Conservation (phyloP, 768 basidiomycete genomes). For the Chalciporus sphaerocephalus region DNA sequence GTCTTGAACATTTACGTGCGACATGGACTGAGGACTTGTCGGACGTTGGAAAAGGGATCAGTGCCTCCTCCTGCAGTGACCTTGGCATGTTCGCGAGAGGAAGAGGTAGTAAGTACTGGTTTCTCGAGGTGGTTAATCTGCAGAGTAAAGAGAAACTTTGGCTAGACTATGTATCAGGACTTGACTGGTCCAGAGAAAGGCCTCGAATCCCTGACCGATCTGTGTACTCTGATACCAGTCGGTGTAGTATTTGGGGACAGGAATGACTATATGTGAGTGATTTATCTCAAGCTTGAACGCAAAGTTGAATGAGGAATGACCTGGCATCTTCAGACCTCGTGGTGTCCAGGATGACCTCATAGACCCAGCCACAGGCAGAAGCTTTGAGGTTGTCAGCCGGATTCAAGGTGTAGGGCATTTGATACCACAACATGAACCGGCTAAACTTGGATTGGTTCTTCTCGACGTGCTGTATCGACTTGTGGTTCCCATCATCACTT, state of each 20-base stretch:
- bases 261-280: slow-evolving; percentile 50
- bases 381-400: slow-evolving; percentile 21
- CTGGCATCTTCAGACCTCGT: slow-evolving; percentile 34
- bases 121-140: background rate
- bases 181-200: slow-evolving; percentile 51
- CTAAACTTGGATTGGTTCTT: slow-evolving; percentile 22
- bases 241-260: slow-evolving; percentile 51
- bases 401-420: slow-evolving; percentile 32
- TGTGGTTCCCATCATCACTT: background rate
- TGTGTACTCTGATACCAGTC: slow-evolving; percentile 41
- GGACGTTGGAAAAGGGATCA: slow-evolving; percentile 26
- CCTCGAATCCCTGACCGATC: slow-evolving; percentile 41
- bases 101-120: slow-evolving; percentile 50
- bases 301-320: background rate
- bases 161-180: slow-evolving; percentile 62
- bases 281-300: background rate
- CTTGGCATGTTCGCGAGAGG: slow-evolving; percentile 55
- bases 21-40: slow-evolving; percentile 42
- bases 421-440: slow-evolving; percentile 29
- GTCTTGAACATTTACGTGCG: slow-evolving; percentile 50
- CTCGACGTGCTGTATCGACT: slow-evolving; percentile 20
- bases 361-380: slow-evolving; percentile 19
- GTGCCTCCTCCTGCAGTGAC: slow-evolving; percentile 41
- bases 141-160: background rate
- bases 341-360: slow-evolving; percentile 31